phyloP scores from a whole-genome alignment of 129 eudicot species.

The Helichrysum umbraculigerum region DNA sequence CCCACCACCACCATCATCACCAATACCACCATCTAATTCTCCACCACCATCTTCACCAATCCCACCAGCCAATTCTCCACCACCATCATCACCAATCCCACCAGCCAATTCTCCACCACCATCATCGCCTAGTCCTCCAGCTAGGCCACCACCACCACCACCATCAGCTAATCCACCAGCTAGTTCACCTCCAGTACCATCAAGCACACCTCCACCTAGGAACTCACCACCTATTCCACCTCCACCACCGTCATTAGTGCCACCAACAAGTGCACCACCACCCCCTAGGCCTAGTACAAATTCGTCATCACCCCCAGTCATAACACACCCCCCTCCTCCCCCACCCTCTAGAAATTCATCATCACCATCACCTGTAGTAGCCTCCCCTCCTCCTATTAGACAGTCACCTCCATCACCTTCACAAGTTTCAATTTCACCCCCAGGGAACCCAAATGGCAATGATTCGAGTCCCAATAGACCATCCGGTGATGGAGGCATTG shows the following conservation, averaged over 20 bases:
- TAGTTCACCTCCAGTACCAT: conserved; percentile 37
- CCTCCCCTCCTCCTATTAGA: conserved; percentile 28
- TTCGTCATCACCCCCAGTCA: conserved; percentile 27
- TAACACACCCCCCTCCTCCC: conserved; percentile 16
- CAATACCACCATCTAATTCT: conserved; percentile 11
- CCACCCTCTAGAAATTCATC: conserved; percentile 28
- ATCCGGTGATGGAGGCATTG: conserved; percentile 38
- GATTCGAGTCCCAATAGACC: conserved; percentile 41
- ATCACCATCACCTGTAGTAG: conserved; percentile 26
- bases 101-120: conserved; percentile 34
- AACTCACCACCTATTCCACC: conserved; percentile 28
- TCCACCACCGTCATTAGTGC: conserved; percentile 32
- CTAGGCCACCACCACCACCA: conserved; percentile 38
- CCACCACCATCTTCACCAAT: conserved; percentile 19
- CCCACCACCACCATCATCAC: conserved; percentile 39
- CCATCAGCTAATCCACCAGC: conserved; percentile 22
- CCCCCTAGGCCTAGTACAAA: conserved; percentile 22
- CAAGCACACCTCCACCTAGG: conserved; percentile 27
- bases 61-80: conserved; percentile 28
- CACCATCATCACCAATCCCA: not conserved
- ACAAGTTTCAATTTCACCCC: conserved; percentile 34
- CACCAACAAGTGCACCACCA: conserved; percentile 23
- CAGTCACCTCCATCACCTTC: conserved; percentile 40
- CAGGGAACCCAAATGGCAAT: conserved; percentile 34
- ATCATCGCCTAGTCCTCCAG: conserved; percentile 34